Evolutionary conservation across 768 basidiomycete species (phyloP).

Genomic region (Russula sp.): DNA sequence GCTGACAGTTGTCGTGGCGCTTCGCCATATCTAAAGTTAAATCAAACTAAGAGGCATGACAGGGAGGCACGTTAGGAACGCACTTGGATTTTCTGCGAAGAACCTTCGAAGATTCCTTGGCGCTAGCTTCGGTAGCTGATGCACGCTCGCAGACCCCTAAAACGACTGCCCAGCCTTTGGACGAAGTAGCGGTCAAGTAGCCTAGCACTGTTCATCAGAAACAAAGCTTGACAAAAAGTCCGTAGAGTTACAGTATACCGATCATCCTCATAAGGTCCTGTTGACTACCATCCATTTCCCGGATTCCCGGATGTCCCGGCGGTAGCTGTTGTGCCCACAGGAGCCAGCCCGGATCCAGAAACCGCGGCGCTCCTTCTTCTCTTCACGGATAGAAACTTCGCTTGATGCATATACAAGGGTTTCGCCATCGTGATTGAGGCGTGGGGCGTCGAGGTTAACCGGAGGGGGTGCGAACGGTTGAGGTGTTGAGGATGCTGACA

Average conservation of each 20-base stretch:
- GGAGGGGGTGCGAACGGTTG: slow-evolving; percentile 38
- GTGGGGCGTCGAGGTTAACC: slow-evolving; percentile 16
- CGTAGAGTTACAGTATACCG: too few relatives aligned
- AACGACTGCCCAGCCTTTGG: slow-evolving; percentile 78
- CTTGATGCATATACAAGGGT: slow-evolving; percentile 23
- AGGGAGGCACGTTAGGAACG: slow-evolving; percentile 22
- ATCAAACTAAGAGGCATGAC: not conserved
- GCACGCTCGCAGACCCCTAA: slow-evolving; percentile 84
- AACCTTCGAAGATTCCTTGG: slow-evolving; percentile 80
- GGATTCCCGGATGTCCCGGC: slow-evolving; percentile 33
- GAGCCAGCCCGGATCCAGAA: slow-evolving; percentile 44
- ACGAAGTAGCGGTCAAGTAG: slow-evolving; percentile 66
- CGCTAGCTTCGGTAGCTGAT: slow-evolving; percentile 63
- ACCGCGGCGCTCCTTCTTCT: slow-evolving; percentile 40
- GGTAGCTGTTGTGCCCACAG: slow-evolving; percentile 36
- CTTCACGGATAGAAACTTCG: slow-evolving; percentile 30
- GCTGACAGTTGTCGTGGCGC: slow-evolving; percentile 21
- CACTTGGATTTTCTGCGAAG: slow-evolving; percentile 83
- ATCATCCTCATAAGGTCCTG: too few relatives aligned
- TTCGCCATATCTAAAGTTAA: slow-evolving; percentile 18
- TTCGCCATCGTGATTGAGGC: slow-evolving; percentile 31
- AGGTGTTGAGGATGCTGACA: slow-evolving; percentile 54
- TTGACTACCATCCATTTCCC: slow-evolving; percentile 32
- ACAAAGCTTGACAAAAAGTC: too few relatives aligned
- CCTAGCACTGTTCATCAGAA: slow-evolving; percentile 36